phyloP scores from a whole-genome alignment of 2,329 filamentous ascomycete species.

The Helotiales sp. region DNA sequence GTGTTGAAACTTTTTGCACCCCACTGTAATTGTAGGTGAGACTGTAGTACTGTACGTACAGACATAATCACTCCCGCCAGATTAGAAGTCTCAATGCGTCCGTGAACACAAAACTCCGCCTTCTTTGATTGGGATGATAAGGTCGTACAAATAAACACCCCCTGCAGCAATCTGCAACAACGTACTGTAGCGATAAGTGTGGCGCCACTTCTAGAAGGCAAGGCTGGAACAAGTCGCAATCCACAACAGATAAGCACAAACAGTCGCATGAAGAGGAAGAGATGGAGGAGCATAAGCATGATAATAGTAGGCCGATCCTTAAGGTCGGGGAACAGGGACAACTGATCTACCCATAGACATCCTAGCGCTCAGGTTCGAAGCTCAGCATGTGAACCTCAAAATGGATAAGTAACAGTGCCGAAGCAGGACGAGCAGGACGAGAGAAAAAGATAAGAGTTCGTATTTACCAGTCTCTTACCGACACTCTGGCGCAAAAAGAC shows the following conservation, averaged over 20 bases:
- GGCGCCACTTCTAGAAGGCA: slow-evolving; percentile 15
- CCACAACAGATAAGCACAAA: neutral
- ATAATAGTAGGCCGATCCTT: neutral
- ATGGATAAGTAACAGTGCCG: neutral
- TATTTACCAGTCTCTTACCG: slow-evolving; percentile 14
- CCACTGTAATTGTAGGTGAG: slow-evolving; percentile 7
- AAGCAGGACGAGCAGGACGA: neutral
- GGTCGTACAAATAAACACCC: slow-evolving; percentile 13
- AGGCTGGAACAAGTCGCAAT: slow-evolving; percentile 1
- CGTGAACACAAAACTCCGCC: slow-evolving; percentile 9
- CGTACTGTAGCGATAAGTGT: slow-evolving; percentile 5
- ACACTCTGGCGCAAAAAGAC: slow-evolving; percentile 17
- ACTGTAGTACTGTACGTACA: slow-evolving; percentile 5
- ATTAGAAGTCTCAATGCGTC: slow-evolving; percentile 6
- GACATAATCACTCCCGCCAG: neutral
- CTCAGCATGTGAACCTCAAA: neutral
- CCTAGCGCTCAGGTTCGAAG: neutral
- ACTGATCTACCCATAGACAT: neutral
- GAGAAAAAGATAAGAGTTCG: slow-evolving; percentile 15
- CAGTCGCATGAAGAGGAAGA: neutral
- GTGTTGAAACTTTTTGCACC: too few species aligned
- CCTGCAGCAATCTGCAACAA: slow-evolving; percentile 20
- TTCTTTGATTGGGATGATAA: slow-evolving; percentile 10
- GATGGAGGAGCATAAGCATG: neutral
- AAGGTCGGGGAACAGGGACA: neutral